A percentile compares a stretch with the other conserved stretches of the same genome.
Evolutionary conservation across 805 yeast species (phyloP).

Genomic region (Kazachstania martiniae): DNA sequence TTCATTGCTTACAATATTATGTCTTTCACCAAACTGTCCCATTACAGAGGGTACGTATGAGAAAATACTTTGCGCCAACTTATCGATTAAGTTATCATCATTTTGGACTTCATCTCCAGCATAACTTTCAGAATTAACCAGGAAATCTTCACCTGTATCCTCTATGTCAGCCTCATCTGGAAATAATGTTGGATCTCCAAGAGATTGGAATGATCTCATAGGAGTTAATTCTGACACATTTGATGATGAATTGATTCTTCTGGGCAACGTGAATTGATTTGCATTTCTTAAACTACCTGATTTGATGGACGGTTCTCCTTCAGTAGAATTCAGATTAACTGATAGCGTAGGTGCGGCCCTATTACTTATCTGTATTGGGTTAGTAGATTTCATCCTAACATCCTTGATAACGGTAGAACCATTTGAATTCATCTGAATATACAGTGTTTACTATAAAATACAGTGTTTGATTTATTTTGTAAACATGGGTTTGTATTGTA

Average conservation of each 20-base stretch:
- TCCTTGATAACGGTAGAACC: too few relatives aligned
- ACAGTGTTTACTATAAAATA: too few relatives aligned
- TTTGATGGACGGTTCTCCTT: conserved; percentile 2
- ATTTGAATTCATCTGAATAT: too few relatives aligned
- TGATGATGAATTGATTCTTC: background rate
- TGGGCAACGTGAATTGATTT: too few relatives aligned
- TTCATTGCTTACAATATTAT: conserved; percentile 22
- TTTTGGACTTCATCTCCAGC: background rate
- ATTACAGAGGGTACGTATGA: conserved; percentile 10
- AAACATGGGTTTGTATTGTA: too few relatives aligned
- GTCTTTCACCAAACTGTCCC: conserved; percentile 1
- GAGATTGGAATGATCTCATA: conserved; percentile 2
- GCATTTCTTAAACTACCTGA: background rate
- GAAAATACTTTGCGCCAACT: conserved; percentile 14
- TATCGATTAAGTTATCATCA: conserved; percentile 2
- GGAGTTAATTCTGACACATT: conserved; percentile 1
- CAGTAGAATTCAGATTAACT: conserved; percentile 5
- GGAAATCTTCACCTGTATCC: background rate
- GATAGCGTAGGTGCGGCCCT: conserved; percentile 6
- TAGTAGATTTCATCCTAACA: too few relatives aligned
- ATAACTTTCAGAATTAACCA: too few relatives aligned
- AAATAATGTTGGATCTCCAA: background rate
- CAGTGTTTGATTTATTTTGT: too few relatives aligned
- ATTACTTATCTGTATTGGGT: too few relatives aligned
- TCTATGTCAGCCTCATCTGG: background rate